Conservation (phyloP, 768 basidiomycete genomes). For the Kwoniella pini region DNA sequence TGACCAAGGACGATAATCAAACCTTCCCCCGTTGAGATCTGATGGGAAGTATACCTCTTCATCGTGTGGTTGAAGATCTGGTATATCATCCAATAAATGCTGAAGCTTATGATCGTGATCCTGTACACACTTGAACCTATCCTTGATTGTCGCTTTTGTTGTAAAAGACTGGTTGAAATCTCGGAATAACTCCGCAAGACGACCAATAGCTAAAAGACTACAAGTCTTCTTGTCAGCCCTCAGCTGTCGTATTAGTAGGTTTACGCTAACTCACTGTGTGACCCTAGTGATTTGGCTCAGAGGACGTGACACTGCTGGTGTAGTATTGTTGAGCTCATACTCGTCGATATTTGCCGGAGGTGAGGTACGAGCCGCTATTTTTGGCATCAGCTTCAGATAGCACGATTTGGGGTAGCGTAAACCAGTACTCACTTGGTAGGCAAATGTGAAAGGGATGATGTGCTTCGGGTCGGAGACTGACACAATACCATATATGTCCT, state of each 20-base stretch:
- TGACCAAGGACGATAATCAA: conserved; percentile 22
- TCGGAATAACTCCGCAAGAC: conserved; percentile 20
- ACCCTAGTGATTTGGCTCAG: conserved; percentile 15
- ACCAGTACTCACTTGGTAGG: background rate
- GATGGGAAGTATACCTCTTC: conserved; percentile 10
- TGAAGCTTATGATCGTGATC: conserved; percentile 11
- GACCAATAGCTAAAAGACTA: conserved; percentile 22
- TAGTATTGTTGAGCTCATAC: conserved; percentile 14
- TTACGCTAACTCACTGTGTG: conserved; percentile 13
- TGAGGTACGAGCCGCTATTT: conserved; percentile 20
- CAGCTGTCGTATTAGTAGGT: background rate
- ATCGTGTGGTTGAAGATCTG: conserved; percentile 11
- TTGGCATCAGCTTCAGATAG: background rate
- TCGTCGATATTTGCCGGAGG: conserved; percentile 25
- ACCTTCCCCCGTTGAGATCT: background rate
- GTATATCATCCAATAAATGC: conserved; percentile 12
- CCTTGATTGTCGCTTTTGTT: conserved; percentile 13
- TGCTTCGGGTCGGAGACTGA: conserved; percentile 21
- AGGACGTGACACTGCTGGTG: conserved; percentile 14
- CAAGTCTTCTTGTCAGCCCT: background rate
- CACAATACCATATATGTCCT: no score
- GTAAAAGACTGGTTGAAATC: conserved; percentile 20
- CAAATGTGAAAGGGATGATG: conserved; percentile 26
- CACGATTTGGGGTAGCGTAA: background rate
- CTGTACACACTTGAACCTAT: conserved; percentile 19